A percentile compares a stretch with the other conserved stretches of the same genome.
phyloP scores from a whole-genome alignment of 1,284 basidiomycete species.

The Sporisorium sorghi region DNA sequence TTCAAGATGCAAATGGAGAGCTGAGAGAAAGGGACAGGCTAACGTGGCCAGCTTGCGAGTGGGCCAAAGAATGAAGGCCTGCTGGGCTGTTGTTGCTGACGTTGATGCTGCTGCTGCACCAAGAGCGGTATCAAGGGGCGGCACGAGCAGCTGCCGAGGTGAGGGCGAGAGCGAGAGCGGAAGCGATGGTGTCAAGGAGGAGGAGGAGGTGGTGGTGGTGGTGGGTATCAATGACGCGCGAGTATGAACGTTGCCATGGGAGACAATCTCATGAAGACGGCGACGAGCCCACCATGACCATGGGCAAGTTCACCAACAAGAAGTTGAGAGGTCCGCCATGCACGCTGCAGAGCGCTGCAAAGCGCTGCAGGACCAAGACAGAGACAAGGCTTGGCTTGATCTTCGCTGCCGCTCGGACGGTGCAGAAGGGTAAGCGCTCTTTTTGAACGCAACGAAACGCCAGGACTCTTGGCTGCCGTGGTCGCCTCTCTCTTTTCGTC shows the following conservation, averaged over 20 bases:
- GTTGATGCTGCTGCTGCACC: constrained; percentile 1
- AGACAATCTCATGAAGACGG: neutral
- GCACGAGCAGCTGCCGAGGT: constrained; percentile 3
- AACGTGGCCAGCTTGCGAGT: neutral
- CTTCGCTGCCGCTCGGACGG: no score
- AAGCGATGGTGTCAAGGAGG: neutral
- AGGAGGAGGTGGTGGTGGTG: neutral
- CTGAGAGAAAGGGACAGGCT: neutral
- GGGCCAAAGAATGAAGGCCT: neutral
- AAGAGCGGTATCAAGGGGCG: neutral
- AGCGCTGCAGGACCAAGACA: constrained; percentile 10
- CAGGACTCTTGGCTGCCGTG: no score
- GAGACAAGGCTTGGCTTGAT: constrained; percentile 12
- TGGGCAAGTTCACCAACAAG: no score
- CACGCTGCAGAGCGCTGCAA: constrained; percentile 6
- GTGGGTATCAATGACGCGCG: neutral
- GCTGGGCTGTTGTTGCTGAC: constrained; percentile 2
- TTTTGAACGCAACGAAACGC: no score
- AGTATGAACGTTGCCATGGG: neutral
- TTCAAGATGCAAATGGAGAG: neutral
- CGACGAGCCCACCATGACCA: constrained; percentile 4
- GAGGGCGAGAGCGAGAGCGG: neutral
- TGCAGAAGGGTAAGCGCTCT: no score
- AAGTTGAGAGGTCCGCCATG: no score
- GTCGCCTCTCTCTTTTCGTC: no score